Evolutionary conservation across 352 stramenopile species (phyloP).

Genomic region (Phytopythium oedochilum): DNA sequence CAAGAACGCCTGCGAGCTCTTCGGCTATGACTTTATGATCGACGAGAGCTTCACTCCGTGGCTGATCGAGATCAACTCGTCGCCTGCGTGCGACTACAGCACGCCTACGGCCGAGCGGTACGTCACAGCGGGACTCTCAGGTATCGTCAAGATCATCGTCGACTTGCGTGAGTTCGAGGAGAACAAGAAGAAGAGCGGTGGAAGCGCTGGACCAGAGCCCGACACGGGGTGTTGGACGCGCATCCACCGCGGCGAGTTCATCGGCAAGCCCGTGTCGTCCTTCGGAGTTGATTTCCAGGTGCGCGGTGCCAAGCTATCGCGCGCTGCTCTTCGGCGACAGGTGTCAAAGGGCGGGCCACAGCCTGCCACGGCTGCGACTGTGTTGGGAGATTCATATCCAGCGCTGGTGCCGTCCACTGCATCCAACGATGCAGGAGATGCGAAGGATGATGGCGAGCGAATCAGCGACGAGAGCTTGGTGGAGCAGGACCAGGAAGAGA

Average conservation of each 20-base stretch:
- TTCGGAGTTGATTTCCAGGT: slow-evolving; percentile 72
- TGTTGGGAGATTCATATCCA: not conserved
- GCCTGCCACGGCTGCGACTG: not conserved
- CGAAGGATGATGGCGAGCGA: not conserved
- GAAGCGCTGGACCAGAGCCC: slow-evolving; percentile 17
- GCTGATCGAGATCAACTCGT: slow-evolving; percentile 94
- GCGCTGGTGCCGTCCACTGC: not conserved
- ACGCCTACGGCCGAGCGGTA: slow-evolving; percentile 88
- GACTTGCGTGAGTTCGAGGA: slow-evolving; percentile 75
- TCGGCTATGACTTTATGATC: slow-evolving; percentile 94
- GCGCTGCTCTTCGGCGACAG: slow-evolving; percentile 3
- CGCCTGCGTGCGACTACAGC: slow-evolving; percentile 91
- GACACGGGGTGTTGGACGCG: slow-evolving; percentile 58
- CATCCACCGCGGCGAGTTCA: slow-evolving; percentile 56
- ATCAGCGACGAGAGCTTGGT: not conserved
- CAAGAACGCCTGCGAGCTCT: slow-evolving; percentile 90
- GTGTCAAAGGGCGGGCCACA: not conserved
- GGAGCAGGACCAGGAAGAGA: not conserved
- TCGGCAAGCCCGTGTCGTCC: slow-evolving; percentile 60
- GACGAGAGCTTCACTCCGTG: slow-evolving; percentile 79
- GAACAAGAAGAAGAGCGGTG: not conserved
- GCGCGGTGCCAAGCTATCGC: slow-evolving; percentile 38
- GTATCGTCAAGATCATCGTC: slow-evolving; percentile 89
- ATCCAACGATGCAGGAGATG: not conserved
- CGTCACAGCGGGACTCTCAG: slow-evolving; percentile 75